Base-by-base conservation (phyloP, 2,329 filamentous ascomycete species). In the Aspergillus sp. region DNA sequence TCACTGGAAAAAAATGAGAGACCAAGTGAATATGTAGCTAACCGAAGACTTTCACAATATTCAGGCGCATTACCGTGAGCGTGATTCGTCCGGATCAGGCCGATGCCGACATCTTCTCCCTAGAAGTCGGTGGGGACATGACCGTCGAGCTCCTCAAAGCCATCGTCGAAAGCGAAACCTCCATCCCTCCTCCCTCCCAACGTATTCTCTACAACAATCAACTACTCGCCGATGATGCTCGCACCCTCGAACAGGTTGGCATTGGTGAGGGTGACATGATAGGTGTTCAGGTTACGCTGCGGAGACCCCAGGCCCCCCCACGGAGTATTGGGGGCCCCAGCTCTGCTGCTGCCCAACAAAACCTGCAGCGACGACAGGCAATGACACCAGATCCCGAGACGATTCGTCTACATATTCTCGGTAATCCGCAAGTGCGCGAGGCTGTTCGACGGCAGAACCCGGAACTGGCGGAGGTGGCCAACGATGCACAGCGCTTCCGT, bases 191-290 rank as follows among this genome's bases (percentile, higher is more conserved):
- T 17, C 81, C 83, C 48, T 83, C 89, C 50, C 92, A 97, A 76
- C 88, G 92, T 72, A 88, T 98, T 73, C 96, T 95, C 78, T 90
- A 94, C 80, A 96, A 97, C 75, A 95, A 94, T 66, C 86, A 87
- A 66, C 85, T 93, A 44, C 86, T 99, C 58, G 84, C 82, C 66
- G 88, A 92, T 77, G 89, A 93, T 70, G 78, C 84, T 60, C 90
- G 92, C 75, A 96, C 92, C 3, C 85, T 99, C 72, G 86, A 92
- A 67, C 84, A 94, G 70, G 84, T 93, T 32, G 85, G 89, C 44
- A 90, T 99, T 69, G 86, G 83, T 52, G 91, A 98, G 78, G 92
- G 92, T 58, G 95, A 97, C 72, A 93, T 99, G 90, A 81, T 99
- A 65, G 92, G 90, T 30, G 85, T 98, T 67, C 90, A 96, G 73